Conservation (phyloP, 2,329 filamentous ascomycete species). For the Nemania sp. region DNA sequence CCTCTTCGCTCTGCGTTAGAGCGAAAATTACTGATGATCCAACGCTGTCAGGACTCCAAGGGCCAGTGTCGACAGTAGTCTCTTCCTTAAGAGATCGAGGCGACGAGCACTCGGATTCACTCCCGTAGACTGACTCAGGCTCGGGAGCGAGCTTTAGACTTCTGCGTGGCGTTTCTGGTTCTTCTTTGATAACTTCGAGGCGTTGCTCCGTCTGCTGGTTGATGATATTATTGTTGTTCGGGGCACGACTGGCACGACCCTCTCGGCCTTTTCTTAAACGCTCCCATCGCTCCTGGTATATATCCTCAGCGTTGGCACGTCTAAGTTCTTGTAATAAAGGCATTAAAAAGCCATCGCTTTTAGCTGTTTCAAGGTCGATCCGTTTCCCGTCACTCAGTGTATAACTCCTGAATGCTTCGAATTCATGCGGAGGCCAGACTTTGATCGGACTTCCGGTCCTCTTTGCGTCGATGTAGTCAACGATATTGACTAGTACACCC, state of each 20-base stretch:
- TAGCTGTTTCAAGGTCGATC: constrained; percentile 36
- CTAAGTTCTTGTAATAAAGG: constrained; percentile 39
- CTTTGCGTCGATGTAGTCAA: constrained; percentile 47
- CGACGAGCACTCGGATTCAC: constrained; percentile 28
- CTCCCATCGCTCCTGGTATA: neutral
- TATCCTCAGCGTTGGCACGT: neutral
- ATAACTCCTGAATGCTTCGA: constrained; percentile 40
- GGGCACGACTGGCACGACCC: constrained; percentile 7
- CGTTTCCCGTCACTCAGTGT: constrained; percentile 34
- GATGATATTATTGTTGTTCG: neutral
- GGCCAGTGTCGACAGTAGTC: neutral
- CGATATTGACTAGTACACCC: constrained; percentile 46
- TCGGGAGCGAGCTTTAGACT: no score
- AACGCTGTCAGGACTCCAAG: constrained; percentile 18
- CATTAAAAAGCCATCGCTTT: constrained; percentile 36
- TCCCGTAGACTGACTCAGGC: constrained; percentile 28
- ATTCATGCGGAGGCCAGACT: constrained; percentile 42
- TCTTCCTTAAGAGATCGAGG: constrained; percentile 20
- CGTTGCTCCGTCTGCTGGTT: neutral
- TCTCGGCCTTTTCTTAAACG: constrained; percentile 16
- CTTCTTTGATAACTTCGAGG: constrained; percentile 15
- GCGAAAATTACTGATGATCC: constrained; percentile 18
- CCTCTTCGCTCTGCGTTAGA: constrained; percentile 1
- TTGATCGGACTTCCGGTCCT: constrained; percentile 38
- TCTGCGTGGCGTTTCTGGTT: neutral